Evolutionary conservation across 1,284 basidiomycete genomes (phyloP), one percentile per base, ranked within the genome.

Genomic region (Abortiporus biennis): DNA sequence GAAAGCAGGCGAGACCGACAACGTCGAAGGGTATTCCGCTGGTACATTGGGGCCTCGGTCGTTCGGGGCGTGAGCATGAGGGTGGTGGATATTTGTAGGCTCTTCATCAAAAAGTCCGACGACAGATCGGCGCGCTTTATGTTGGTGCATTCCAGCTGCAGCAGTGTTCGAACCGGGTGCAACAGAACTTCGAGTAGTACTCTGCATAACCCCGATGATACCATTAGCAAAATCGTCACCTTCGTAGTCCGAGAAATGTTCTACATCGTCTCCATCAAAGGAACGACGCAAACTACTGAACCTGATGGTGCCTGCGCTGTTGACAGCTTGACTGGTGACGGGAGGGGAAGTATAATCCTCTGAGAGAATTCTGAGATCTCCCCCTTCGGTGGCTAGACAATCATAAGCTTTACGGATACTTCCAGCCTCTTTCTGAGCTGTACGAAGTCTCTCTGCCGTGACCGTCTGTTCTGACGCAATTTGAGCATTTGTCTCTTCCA

Each of bases 351-450:
- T 62, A n/a, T n/a, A n/a, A n/a, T 65, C 61, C 19, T 70, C 67
- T 15, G 56, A 53, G 4, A 65, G 59, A 16, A 73, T 59, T 44
- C 75, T 57, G 15, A 67, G 45, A 42, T 74, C 67, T 21, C 69
- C 64, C 32, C 74, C 70, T 12, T 72, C 74, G 36, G 79, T 78
- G 25, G 72, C 72, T 24, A 90, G 66, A 40, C 71, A 80, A 46
- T 90, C 86, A 50, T 90, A 92, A 3, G 79, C 70, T 38, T 72
- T 72, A 36, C 72, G 72, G 45, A 91, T 84, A 37, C 72, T 76
- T 36, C 81, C 75, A 1, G 80, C 80, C 50, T 91, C 86, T 43
- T 71, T 68, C 48, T 83, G 80, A 6, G 85, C 84, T 3, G 74
- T 71, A n/a, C 72, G 71, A 19, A 90, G 65, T 43, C 80, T 76